A percentile compares a stretch with the other conserved stretches of the same genome.
Conservation (phyloP, 306 rosid genomes). For the Vachellia collinsii region DNA sequence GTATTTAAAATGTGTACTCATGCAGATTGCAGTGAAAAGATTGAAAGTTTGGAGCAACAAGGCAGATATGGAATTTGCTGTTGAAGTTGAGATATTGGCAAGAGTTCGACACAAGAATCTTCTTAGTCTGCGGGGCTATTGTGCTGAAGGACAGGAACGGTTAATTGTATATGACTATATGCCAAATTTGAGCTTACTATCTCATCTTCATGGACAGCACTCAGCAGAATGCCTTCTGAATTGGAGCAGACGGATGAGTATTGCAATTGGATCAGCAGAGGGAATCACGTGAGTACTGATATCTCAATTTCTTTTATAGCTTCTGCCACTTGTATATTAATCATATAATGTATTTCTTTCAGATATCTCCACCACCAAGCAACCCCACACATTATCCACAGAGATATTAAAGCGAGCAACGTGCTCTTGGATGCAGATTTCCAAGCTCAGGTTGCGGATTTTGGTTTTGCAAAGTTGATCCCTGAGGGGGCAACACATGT, state of each 20-base stretch:
- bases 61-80: slow-evolving; percentile 22
- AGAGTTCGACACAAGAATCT: slow-evolving; percentile 30
- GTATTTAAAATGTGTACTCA: neutral
- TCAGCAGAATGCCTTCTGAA: slow-evolving; percentile 12
- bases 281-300: slow-evolving; percentile 12
- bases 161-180: slow-evolving; percentile 26
- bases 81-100: slow-evolving; percentile 22
- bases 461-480: slow-evolving; percentile 79
- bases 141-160: slow-evolving; percentile 30
- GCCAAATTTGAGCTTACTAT: slow-evolving; percentile 26
- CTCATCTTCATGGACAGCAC: slow-evolving; percentile 28
- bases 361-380: slow-evolving; percentile 88
- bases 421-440: slow-evolving; percentile 73
- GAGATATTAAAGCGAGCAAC: slow-evolving; percentile 77
- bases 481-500: slow-evolving; percentile 89
- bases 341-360: slow-evolving; percentile 34
- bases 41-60: slow-evolving; percentile 28
- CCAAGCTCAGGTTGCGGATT: slow-evolving; percentile 77
- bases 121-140: slow-evolving; percentile 27
- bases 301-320: neutral
- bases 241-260: slow-evolving; percentile 26
- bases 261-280: slow-evolving; percentile 16
- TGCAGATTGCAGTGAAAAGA: slow-evolving; percentile 26
- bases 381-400: slow-evolving; percentile 76
- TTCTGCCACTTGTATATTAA: slow-evolving; percentile 8